Base-by-base conservation (phyloP, 495 filamentous ascomycete genomes). In the Rostrohypoxylon terebratum region DNA sequence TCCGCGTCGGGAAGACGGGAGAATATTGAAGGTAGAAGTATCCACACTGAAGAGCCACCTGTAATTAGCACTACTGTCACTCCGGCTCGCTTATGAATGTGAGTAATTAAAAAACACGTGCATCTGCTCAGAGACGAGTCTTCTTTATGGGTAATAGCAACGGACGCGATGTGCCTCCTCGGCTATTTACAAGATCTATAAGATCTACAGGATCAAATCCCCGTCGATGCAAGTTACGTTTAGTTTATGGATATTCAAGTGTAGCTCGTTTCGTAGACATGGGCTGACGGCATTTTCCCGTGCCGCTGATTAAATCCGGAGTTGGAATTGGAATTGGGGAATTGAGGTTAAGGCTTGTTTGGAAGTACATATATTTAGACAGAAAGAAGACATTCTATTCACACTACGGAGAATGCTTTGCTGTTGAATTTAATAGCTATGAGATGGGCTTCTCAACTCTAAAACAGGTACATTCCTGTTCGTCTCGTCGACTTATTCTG, bases 1-100 rank as follows among this genome's bases (percentile, higher is more conserved):
- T 38, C 62, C 63, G 47, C 18, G 60, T 42, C 21, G 33, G 42
- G 53, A 64, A 55, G 28, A 63, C 53, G 47, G 40, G 20, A 53
- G 16, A 45, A 16, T n/a, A 45, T 18, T 6, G 11, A 34, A 42
- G 20, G 42, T 34, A 18, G n/a, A 23, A 16, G 38, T 20, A 34
- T 42, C 54, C 54, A 60, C 54, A 28, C 1, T n/a, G 34, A 9
- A n/a, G 48, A 50, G 5, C 59, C 59, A 20, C 23, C 34, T 48
- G 34, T 21, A 34, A 50, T 11, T 3, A 48, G 4, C 20, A 44
- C 18, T 9, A 44, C 20, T 9, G 31, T 65, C 34, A 21, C 18
- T 38, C 40, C 1, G 28, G 11, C 23, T 66, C 40, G 53, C 51
- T 48, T 47, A 36, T 10, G 34, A 13, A 62, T 45, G 18, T 16